Percentiles rank a stretch among this genome's conserved stretches.
Evolutionary conservation across 1,284 basidiomycete species (phyloP).

Genomic region (Microbotryomycetes sp.): DNA sequence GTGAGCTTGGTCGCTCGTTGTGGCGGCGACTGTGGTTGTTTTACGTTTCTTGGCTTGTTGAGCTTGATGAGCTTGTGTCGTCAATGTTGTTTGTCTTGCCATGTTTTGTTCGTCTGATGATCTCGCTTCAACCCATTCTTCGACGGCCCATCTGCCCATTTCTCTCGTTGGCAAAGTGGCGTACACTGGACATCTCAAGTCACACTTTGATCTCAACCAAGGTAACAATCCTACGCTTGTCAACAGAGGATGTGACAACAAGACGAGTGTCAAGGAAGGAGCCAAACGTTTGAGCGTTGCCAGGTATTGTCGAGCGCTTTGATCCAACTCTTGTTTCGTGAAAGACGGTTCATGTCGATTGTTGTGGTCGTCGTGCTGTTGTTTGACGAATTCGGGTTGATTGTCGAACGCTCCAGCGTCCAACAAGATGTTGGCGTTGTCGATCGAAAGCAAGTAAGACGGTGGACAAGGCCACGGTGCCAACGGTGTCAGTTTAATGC

Average conservation of each 20-base stretch:
- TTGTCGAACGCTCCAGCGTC: constrained; percentile 63
- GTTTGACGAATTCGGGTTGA: constrained; percentile 2
- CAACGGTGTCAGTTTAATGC: constrained; percentile 35
- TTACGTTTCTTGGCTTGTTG: neutral
- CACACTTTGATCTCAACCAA: constrained; percentile 58
- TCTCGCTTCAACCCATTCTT: constrained; percentile 36
- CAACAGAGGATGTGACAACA: constrained; percentile 89
- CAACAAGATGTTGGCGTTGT: constrained; percentile 86
- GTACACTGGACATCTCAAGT: constrained; percentile 86
- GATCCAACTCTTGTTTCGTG: neutral
- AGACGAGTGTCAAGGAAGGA: constrained; percentile 72
- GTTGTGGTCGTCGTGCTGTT: neutral
- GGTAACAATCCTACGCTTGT: constrained; percentile 67
- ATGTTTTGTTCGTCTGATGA: constrained; percentile 35
- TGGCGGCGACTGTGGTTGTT: neutral
- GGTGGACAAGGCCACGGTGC: constrained; percentile 39
- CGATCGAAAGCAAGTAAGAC: constrained; percentile 81
- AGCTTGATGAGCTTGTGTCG: neutral
- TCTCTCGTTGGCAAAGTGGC: constrained; percentile 93
- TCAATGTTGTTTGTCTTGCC: constrained; percentile 13
- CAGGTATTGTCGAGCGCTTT: constrained; percentile 16
- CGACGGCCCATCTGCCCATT: constrained; percentile 77
- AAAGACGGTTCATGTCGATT: neutral
- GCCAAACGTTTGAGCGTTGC: constrained; percentile 50
- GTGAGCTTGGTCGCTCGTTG: neutral